phyloP scores from a whole-genome alignment of 371 early-diverging fungal species.

The Rhizopus sp. region DNA sequence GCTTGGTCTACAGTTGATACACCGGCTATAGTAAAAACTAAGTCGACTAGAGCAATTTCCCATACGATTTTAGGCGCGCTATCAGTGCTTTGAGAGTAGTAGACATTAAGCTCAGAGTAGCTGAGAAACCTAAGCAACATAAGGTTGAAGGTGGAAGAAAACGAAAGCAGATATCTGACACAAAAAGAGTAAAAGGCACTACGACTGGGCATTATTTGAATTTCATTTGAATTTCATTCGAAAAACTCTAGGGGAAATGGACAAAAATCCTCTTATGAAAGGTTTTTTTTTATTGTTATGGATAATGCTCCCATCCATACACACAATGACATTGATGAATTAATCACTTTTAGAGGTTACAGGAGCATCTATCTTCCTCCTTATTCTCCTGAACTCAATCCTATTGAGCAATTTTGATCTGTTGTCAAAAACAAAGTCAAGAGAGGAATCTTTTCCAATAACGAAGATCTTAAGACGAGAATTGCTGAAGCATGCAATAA shows the following conservation, averaged over 20 bases:
- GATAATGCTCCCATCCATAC: constrained; percentile 16
- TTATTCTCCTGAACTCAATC: too few species aligned
- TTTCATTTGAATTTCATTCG: neutral
- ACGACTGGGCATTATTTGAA: neutral
- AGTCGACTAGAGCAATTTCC: neutral
- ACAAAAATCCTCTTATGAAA: constrained; percentile 1
- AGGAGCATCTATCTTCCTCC: constrained; percentile 11
- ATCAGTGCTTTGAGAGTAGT: neutral
- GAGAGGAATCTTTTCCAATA: neutral
- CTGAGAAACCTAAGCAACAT: too few species aligned
- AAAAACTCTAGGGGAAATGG: neutral
- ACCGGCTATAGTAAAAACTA: neutral
- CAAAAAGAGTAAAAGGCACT: constrained; percentile 1
- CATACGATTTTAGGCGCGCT: constrained; percentile 4
- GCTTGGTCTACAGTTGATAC: too few species aligned
- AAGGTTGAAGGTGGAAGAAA: constrained; percentile 5
- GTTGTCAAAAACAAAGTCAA: constrained; percentile 9
- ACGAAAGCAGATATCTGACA: neutral
- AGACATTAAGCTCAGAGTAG: neutral
- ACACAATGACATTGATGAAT: constrained; percentile 6
- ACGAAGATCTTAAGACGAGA: constrained; percentile 5
- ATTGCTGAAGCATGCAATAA: constrained; percentile 11
- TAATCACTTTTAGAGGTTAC: constrained; percentile 8
- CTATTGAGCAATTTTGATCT: constrained; percentile 8
- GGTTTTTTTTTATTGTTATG: constrained; percentile 9